Percentiles rank a stretch among this genome's conserved stretches.
These are phyloP conservation scores for Talaromyces sp. DNA, from an alignment of 2,329 filamentous ascomycete species.

Conservation along the genomic window DNA sequence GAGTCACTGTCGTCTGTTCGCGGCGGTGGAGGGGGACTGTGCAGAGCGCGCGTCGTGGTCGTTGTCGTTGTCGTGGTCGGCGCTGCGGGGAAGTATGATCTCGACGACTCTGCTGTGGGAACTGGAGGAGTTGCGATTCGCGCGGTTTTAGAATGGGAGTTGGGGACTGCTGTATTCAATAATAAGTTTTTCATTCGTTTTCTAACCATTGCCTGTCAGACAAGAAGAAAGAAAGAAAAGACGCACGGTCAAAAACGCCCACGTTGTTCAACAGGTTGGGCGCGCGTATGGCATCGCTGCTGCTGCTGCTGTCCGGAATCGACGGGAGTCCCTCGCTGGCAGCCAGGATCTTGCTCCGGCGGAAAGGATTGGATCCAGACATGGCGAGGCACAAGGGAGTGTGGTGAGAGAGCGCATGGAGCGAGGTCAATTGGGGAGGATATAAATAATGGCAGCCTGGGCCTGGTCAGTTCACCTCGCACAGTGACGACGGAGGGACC, in stretches of 20 bases:
- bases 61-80: not conserved
- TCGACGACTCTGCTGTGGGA: conserved; percentile 15
- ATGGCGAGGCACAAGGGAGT: conserved; percentile 25
- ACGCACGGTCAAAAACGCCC: conserved; percentile 8
- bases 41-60: not conserved
- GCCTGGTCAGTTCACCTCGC: not conserved
- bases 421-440: conserved; percentile 4
- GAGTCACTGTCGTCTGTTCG: conserved; percentile 17
- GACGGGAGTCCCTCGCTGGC: conserved; percentile 24
- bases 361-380: conserved; percentile 49
- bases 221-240: not conserved
- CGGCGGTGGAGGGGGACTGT: not conserved
- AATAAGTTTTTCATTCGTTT: not conserved
- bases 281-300: conserved; percentile 10
- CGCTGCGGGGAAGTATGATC: conserved; percentile 12
- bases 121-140: conserved; percentile 37
- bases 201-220: not conserved
- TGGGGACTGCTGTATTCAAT: conserved; percentile 5
- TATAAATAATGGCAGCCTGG: not conserved
- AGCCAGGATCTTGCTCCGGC: conserved; percentile 33
- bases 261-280: not conserved
- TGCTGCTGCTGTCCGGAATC: conserved; percentile 13
- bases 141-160: conserved; percentile 15
- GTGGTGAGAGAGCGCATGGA: conserved; percentile 25
- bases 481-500: not conserved